These are phyloP conservation scores for Penicillium tannophilum DNA, from an alignment of 495 filamentous ascomycete genomes.

Conservation along the genomic window DNA sequence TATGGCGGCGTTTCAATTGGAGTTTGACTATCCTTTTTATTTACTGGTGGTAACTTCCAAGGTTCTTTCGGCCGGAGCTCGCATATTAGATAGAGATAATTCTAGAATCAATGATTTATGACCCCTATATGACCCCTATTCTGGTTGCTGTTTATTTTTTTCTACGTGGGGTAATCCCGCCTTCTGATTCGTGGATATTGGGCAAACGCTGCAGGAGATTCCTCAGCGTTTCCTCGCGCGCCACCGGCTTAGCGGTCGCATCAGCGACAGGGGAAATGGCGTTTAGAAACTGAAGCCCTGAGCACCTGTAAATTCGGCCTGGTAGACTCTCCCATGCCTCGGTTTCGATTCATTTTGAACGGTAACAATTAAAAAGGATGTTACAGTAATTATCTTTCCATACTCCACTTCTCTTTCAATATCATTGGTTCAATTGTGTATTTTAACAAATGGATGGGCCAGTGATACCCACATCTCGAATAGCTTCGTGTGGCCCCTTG, in stretches of 20 bases:
- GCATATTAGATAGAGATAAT: background rate
- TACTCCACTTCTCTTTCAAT: background rate
- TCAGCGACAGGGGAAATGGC: background rate
- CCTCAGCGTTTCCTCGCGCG: constrained; percentile 1
- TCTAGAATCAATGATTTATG: background rate
- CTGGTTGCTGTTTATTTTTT: background rate
- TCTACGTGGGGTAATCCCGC: background rate
- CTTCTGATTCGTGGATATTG: constrained; percentile 2
- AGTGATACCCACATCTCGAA: too few species aligned
- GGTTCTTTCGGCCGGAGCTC: too few species aligned
- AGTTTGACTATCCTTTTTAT: background rate
- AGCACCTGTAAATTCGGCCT: background rate
- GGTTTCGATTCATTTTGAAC: too few species aligned
- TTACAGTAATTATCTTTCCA: background rate
- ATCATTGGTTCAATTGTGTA: background rate
- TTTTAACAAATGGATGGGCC: too few species aligned
- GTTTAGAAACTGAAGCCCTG: background rate
- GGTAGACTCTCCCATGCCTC: background rate
- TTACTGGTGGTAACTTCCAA: too few species aligned
- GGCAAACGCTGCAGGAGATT: background rate
- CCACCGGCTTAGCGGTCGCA: background rate
- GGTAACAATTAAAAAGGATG: background rate
- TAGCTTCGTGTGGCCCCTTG: too few species aligned
- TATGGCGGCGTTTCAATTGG: constrained; percentile 1
- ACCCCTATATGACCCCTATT: background rate